Evolutionary conservation across 371 early-diverging fungal species (phyloP).

Genomic region (Circinella umbellata): DNA sequence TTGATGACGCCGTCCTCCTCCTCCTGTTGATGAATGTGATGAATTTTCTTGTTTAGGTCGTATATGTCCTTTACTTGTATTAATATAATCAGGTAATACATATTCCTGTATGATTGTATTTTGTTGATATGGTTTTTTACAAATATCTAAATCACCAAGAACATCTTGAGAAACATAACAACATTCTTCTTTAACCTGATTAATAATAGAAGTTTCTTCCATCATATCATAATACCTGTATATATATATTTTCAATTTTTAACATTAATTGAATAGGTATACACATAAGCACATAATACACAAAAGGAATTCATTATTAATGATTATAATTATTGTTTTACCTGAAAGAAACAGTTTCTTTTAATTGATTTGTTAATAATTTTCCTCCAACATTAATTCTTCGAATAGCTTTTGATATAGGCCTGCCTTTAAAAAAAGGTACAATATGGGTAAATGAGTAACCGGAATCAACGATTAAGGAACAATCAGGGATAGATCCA

Average conservation of each 20-base stretch:
- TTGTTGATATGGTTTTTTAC: slow-evolving; percentile 50
- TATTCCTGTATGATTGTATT: slow-evolving; percentile 74
- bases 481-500: slow-evolving; percentile 62
- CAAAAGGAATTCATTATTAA: too few relatives aligned
- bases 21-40: background rate
- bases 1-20: too few relatives aligned
- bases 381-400: slow-evolving; percentile 88
- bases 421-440: slow-evolving; percentile 68
- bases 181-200: slow-evolving; percentile 83
- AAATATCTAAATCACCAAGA: slow-evolving; percentile 65
- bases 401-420: slow-evolving; percentile 51
- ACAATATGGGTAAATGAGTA: slow-evolving; percentile 84
- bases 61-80: slow-evolving; percentile 66
- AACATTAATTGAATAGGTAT: too few relatives aligned
- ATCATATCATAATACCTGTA: slow-evolving; percentile 86
- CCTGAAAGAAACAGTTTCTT: slow-evolving; percentile 87
- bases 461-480: slow-evolving; percentile 81
- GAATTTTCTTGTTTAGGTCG: slow-evolving; percentile 19
- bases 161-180: slow-evolving; percentile 80
- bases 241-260: too few relatives aligned
- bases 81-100: slow-evolving; percentile 80
- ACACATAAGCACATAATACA: too few relatives aligned
- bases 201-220: slow-evolving; percentile 87
- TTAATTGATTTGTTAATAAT: slow-evolving; percentile 85
- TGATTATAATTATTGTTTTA: slow-evolving; percentile 16